Conservation (phyloP, 805 yeast species). For the Saccharomycopsis sp. region DNA sequence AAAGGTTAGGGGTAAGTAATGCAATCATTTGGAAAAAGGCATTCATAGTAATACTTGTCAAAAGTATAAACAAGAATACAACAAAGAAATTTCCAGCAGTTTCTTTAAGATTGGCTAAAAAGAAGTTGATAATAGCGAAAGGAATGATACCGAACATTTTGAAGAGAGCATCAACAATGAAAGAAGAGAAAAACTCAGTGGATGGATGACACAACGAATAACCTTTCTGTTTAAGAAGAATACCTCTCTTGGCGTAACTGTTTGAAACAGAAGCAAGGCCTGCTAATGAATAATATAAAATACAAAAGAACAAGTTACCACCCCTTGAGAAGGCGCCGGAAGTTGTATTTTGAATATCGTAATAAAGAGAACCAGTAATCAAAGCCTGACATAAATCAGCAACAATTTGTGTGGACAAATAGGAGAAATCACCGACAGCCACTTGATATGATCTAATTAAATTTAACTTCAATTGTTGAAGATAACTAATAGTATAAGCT, state of each 20-base stretch:
- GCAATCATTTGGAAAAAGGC: constrained; percentile 50
- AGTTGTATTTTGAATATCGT: constrained; percentile 42
- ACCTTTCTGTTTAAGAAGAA: constrained; percentile 62
- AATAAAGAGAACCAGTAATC: constrained; percentile 57
- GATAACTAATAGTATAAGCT: constrained; percentile 37
- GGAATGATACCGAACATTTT: constrained; percentile 40
- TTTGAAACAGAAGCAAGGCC: constrained; percentile 37
- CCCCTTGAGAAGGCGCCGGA: constrained; percentile 57
- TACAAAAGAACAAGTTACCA: constrained; percentile 53
- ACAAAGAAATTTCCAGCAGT: constrained; percentile 50
- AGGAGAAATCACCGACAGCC: constrained; percentile 49
- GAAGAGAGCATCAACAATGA: constrained; percentile 56
- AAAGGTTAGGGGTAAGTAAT: constrained; percentile 39
- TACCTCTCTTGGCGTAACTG: constrained; percentile 45
- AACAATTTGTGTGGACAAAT: constrained; percentile 36
- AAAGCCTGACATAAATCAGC: constrained; percentile 53
- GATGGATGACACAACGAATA: constrained; percentile 70
- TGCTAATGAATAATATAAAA: constrained; percentile 45
- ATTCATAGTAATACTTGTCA: constrained; percentile 41
- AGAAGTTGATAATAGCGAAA: constrained; percentile 47
- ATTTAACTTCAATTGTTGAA: constrained; percentile 43
- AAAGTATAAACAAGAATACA: constrained; percentile 37
- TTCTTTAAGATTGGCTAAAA: constrained; percentile 44
- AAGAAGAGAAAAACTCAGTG: constrained; percentile 60
- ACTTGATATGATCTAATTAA: constrained; percentile 47